These are phyloP conservation scores for Pythium guiyangense DNA, from an alignment of 352 stramenopile species.

Conservation along the genomic window DNA sequence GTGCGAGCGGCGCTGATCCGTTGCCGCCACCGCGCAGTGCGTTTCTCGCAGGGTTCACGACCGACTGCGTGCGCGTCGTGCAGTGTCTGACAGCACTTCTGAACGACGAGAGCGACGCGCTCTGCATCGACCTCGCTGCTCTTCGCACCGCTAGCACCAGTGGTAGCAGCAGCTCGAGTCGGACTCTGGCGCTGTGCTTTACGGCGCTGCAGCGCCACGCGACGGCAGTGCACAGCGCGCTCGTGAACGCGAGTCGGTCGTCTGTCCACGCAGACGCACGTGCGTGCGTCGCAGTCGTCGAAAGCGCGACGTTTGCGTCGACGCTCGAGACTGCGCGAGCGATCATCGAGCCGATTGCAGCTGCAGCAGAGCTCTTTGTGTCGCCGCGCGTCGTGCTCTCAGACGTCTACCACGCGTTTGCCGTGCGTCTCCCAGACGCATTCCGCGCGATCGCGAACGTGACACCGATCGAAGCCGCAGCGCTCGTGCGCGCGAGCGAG, in stretches of 20 bases:
- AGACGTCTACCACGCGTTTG: constrained; percentile 26
- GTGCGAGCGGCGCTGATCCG: neutral
- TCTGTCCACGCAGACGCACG: neutral
- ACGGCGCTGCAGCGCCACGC: neutral
- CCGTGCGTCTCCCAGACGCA: constrained; percentile 18
- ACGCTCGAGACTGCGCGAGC: constrained; percentile 17
- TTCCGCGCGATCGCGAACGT: constrained; percentile 10
- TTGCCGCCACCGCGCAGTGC: neutral
- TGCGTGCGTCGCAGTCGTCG: neutral
- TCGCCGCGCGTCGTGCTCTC: constrained; percentile 16
- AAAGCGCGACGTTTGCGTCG: constrained; percentile 1
- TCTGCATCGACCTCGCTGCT: neutral
- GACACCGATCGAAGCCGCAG: constrained; percentile 6
- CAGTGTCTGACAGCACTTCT: neutral
- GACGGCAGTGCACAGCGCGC: neutral
- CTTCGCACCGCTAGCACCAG: neutral
- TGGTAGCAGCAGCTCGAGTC: neutral
- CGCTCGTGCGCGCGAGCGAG: constrained; percentile 19
- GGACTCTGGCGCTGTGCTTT: neutral
- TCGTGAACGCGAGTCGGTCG: neutral
- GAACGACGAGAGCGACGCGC: neutral
- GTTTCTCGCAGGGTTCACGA: neutral
- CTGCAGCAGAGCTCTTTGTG: constrained; percentile 7
- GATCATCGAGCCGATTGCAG: constrained; percentile 17
- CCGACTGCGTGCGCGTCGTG: neutral